Percentiles rank a stretch among this genome's conserved stretches.
Conservation (phyloP, 805 yeast species). For the Komagataella pastoris region DNA sequence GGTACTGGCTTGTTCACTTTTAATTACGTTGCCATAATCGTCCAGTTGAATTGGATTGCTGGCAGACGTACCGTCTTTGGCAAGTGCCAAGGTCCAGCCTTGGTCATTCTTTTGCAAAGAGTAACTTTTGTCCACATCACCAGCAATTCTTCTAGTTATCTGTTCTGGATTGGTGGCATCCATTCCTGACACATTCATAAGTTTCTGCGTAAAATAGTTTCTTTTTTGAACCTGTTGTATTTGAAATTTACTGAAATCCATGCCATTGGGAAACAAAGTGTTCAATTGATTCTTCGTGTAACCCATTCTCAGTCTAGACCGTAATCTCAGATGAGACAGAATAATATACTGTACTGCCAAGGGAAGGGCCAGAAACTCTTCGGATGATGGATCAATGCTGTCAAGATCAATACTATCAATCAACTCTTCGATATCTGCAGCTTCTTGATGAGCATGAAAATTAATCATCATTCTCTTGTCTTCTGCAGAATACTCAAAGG, state of each 20-base stretch:
- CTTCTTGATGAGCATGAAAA: conserved; percentile 52
- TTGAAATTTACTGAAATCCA: conserved; percentile 89
- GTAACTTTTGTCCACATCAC: conserved; percentile 71
- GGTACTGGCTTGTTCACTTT: background rate
- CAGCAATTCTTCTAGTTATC: conserved; percentile 53
- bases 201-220: conserved; percentile 76
- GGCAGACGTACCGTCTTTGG: conserved; percentile 23
- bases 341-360: conserved; percentile 79
- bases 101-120: conserved; percentile 60
- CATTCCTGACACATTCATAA: conserved; percentile 78
- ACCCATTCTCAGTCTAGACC: conserved; percentile 91
- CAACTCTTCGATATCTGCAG: conserved; percentile 41
- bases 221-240: conserved; percentile 86
- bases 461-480: conserved; percentile 70
- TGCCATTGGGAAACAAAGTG: conserved; percentile 64
- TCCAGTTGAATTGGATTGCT: conserved; percentile 39
- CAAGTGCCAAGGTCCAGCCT: conserved; percentile 73
- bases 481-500: conserved; percentile 32
- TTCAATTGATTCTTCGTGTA: conserved; percentile 82
- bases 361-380: conserved; percentile 68
- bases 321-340: conserved; percentile 64
- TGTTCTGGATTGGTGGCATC: conserved; percentile 29
- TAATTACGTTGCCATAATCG: conserved; percentile 7
- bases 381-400: conserved; percentile 71
- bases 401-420: conserved; percentile 61